These are phyloP conservation scores for Ceratobasidium sp. DNA, from an alignment of 1,284 basidiomycete species.

Conservation along the genomic window DNA sequence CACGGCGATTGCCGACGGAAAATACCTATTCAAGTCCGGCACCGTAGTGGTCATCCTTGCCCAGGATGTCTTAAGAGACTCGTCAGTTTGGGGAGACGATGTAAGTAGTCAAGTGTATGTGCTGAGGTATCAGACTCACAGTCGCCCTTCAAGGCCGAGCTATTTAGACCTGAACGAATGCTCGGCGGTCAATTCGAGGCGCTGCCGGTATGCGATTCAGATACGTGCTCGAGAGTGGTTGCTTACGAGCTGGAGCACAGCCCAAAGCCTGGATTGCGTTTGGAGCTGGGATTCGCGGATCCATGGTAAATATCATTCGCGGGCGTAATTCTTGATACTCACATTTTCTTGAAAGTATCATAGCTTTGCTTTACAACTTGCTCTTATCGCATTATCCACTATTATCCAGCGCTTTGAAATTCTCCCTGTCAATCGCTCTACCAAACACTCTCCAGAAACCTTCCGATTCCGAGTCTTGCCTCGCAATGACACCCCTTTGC, in stretches of 20 bases:
- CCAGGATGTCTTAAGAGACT: constrained; percentile 47
- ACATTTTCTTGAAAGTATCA: constrained; percentile 40
- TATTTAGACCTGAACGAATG: constrained; percentile 57
- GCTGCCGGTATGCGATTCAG: constrained; percentile 37
- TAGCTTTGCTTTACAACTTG: constrained; percentile 48
- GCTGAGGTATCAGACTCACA: neutral
- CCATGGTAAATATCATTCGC: constrained; percentile 44
- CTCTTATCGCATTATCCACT: constrained; percentile 45
- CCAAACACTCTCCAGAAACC: constrained; percentile 45
- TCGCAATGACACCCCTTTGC: constrained; percentile 41
- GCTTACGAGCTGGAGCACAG: neutral
- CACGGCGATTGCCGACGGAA: constrained; percentile 42
- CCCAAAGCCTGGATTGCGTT: constrained; percentile 39
- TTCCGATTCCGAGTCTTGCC: constrained; percentile 47
- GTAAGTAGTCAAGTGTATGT: constrained; percentile 38
- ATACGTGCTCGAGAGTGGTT: neutral
- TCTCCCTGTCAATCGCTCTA: constrained; percentile 45
- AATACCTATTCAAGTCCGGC: constrained; percentile 45
- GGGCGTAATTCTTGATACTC: too few species aligned
- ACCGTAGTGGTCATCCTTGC: constrained; percentile 43
- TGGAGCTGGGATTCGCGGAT: constrained; percentile 44
- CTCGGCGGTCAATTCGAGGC: constrained; percentile 50
- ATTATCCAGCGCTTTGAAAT: constrained; percentile 48
- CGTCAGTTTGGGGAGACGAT: constrained; percentile 48
- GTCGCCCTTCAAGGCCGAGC: neutral